Conservation (phyloP, 345 rosid species). For the Gossypium longicalyx region DNA sequence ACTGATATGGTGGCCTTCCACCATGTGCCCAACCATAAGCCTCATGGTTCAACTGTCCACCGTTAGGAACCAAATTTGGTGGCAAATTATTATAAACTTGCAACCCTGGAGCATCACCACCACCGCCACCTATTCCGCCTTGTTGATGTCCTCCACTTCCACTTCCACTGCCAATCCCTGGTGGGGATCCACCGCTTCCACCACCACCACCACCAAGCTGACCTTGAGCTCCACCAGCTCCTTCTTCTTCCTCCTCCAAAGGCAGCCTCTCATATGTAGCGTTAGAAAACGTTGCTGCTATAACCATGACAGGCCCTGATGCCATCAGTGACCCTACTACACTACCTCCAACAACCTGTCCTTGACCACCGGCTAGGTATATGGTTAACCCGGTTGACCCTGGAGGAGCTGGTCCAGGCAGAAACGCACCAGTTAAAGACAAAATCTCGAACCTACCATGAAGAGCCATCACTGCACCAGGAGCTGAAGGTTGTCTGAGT, state of each 20-base stretch:
- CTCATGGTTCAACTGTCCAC: constrained; percentile 44
- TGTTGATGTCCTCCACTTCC: constrained; percentile 13
- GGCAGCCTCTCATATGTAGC: constrained; percentile 48
- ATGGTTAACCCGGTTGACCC: constrained; percentile 47
- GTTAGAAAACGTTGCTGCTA: constrained; percentile 46
- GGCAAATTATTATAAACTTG: constrained; percentile 60
- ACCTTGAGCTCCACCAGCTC: constrained; percentile 26
- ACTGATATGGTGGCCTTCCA: constrained; percentile 30
- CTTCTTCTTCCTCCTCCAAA: constrained; percentile 40
- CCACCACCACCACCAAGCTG: constrained; percentile 1
- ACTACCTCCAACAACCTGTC: constrained; percentile 49
- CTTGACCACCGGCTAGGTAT: constrained; percentile 50
- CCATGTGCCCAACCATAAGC: constrained; percentile 47
- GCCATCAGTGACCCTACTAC: constrained; percentile 43
- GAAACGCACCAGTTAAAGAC: constrained; percentile 41
- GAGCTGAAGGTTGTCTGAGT: constrained; percentile 49
- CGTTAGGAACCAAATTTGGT: constrained; percentile 64
- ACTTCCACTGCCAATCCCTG: not conserved
- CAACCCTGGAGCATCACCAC: constrained; percentile 11
- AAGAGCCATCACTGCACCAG: constrained; percentile 41
- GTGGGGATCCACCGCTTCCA: not conserved
- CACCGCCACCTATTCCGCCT: constrained; percentile 5
- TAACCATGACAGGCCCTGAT: constrained; percentile 43
- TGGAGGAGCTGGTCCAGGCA: constrained; percentile 46
- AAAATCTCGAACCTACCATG: constrained; percentile 49